Evolutionary conservation across 352 stramenopile genomes (phyloP), one percentile per base, ranked within the genome.

Genomic region (Stephanocyclus meneghinianus): DNA sequence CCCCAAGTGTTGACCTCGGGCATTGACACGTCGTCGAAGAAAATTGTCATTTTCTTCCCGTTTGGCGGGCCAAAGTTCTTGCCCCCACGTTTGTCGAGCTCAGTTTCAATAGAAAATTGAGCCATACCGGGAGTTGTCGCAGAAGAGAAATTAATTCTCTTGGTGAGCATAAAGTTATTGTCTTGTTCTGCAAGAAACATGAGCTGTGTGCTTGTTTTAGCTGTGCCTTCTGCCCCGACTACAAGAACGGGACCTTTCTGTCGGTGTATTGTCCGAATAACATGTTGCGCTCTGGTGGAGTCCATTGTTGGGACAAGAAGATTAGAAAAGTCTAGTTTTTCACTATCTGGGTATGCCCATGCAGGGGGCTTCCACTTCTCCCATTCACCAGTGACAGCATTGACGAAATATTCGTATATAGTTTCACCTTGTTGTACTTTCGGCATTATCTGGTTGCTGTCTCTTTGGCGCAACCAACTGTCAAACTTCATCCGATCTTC

Each of bases 21-120:
- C 95, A 98, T 98, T 18, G 79, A 88, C 16, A 99, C 83, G 91
- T 99, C 97, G 86, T 99, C 97, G 18, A 99, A 92, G 76, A 99
- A 99, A 10, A 99, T 96, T 0, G 96, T 99, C 97, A 99, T 99
- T 76, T 98, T 98, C 87, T 99, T 99, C 16, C 96, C 96, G 60
- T 97, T 96, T 4, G 97, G 96, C 42, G 97, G 97, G 35, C 97
- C 96, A 81, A 99, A 99, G 71, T 97, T 99, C 85, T 98, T 98
- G 11, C 97, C 97, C 37, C 96, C 96, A 47, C 96, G 94, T 86
- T 99, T 99, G 72, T 99, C 97, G 11, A 99, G 90, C 71, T 98
- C 95, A n/a, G 95, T 94, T 84, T 99, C 97, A 57, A 99, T 96
- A 0, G 95, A 94, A 56, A 96, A 98, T 79, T 99, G 97, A 76